Percentiles rank a stretch among this genome's conserved stretches.
Conservation (phyloP, 1,139 yeast genomes). For the Schizosaccharomyces versatilis region DNA sequence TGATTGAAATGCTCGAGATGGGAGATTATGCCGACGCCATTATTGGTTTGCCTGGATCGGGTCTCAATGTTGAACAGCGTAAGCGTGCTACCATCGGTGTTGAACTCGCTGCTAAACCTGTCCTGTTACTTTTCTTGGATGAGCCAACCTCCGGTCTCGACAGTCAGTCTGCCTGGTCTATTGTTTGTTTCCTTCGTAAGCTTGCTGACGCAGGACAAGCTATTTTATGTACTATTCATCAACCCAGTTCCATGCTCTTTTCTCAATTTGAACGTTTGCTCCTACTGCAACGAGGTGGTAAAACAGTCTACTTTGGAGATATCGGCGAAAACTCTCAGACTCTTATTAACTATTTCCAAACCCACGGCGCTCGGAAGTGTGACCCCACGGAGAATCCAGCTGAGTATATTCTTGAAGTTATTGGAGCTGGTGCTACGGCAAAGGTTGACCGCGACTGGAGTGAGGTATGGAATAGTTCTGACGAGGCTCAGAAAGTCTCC, state of each 20-base stretch:
- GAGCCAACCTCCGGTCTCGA: slow-evolving; percentile 89
- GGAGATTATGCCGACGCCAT: slow-evolving; percentile 52
- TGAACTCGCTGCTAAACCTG: slow-evolving; percentile 73
- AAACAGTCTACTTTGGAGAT: slow-evolving; percentile 63
- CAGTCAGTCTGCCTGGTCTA: slow-evolving; percentile 81
- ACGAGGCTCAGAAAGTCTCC: slow-evolving; percentile 28
- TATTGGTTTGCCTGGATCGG: slow-evolving; percentile 62
- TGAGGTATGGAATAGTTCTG: slow-evolving; percentile 42
- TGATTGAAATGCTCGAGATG: slow-evolving; percentile 52
- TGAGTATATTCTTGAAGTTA: slow-evolving; percentile 63
- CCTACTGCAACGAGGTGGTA: slow-evolving; percentile 52
- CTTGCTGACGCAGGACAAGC: slow-evolving; percentile 65
- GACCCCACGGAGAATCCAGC: slow-evolving; percentile 57
- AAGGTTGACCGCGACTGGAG: slow-evolving; percentile 41
- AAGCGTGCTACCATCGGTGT: slow-evolving; percentile 71
- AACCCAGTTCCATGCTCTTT: slow-evolving; percentile 57
- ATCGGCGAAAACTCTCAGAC: slow-evolving; percentile 42
- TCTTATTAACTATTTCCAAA: slow-evolving; percentile 46
- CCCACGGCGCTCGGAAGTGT: slow-evolving; percentile 41
- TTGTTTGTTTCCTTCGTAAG: slow-evolving; percentile 52
- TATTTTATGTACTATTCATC: slow-evolving; percentile 62
- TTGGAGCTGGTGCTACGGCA: slow-evolving; percentile 65
- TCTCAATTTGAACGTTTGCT: slow-evolving; percentile 58
- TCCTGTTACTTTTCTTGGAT: slow-evolving; percentile 56
- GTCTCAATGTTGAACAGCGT: slow-evolving; percentile 58